Percentiles rank a stretch among this genome's conserved stretches.
Evolutionary conservation across 441 rosid species (phyloP).

Genomic region (Erodium trifolium): DNA sequence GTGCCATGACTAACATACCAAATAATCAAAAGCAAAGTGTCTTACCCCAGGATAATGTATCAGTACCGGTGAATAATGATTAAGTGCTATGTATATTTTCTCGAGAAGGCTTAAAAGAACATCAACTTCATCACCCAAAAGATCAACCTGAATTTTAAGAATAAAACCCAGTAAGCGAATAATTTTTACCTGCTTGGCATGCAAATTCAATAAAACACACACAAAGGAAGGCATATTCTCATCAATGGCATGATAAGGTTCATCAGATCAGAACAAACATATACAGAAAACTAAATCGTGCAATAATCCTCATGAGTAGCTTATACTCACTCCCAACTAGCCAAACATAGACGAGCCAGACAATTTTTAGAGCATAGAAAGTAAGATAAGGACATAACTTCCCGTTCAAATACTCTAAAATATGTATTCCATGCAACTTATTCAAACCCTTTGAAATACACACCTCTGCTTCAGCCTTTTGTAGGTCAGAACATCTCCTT

Average conservation of each 20-base stretch:
- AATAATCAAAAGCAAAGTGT: constrained; percentile 14
- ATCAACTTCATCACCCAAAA: constrained; percentile 90
- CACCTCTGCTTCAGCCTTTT: constrained; percentile 96
- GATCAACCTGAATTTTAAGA: constrained; percentile 65
- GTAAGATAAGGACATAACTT: neutral
- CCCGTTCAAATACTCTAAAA: neutral
- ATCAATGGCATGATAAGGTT: neutral
- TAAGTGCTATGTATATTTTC: constrained; percentile 86
- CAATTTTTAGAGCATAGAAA: neutral
- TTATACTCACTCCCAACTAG: neutral
- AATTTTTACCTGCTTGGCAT: neutral
- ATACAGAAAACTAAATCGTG: neutral
- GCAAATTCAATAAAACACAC: neutral
- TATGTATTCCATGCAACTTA: neutral
- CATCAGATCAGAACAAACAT: constrained; percentile 5
- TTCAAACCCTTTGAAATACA: constrained; percentile 10
- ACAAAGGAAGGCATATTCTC: neutral
- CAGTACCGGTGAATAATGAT: constrained; percentile 87
- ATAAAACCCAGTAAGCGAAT: neutral
- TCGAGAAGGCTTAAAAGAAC: constrained; percentile 62
- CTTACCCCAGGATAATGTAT: constrained; percentile 91
- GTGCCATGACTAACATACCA: neutral
- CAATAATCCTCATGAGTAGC: neutral
- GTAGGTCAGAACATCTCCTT: constrained; percentile 54
- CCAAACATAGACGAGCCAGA: neutral